These are phyloP conservation scores for Houttuynia cordata DNA, from an alignment of 164 flowering plant species.

Conservation along the genomic window DNA sequence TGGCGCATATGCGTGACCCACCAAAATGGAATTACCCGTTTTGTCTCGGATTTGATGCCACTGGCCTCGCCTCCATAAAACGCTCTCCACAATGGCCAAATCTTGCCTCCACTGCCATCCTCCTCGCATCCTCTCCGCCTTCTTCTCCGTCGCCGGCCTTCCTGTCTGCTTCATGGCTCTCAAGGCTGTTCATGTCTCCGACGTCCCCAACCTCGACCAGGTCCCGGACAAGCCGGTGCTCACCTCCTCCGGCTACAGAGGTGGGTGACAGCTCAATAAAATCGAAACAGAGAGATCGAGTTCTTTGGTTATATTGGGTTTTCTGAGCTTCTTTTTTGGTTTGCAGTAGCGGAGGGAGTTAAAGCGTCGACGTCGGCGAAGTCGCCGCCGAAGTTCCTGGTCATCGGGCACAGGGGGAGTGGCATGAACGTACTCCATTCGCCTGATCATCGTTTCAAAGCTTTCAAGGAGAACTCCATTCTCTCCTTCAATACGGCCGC, in stretches of 20 bases:
- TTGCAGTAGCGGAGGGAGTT: slow-evolving; percentile 15
- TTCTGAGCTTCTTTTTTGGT: too few species aligned
- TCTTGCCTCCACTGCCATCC: too few species aligned
- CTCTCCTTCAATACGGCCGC: slow-evolving; percentile 63
- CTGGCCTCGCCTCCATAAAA: too few species aligned
- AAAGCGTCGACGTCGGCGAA: slow-evolving; percentile 7
- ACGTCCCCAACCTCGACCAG: slow-evolving; percentile 50
- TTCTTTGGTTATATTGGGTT: too few species aligned
- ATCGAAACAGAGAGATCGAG: too few species aligned
- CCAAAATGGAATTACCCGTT: too few species aligned
- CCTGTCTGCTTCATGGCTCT: slow-evolving; percentile 26
- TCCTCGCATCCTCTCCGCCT: too few species aligned
- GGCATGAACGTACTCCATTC: slow-evolving; percentile 77
- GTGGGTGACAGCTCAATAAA: slow-evolving; percentile 9
- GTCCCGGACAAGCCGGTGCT: slow-evolving; percentile 25
- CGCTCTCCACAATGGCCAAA: too few species aligned
- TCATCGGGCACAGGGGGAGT: slow-evolving; percentile 78
- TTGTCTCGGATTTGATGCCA: too few species aligned
- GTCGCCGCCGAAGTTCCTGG: slow-evolving; percentile 32
- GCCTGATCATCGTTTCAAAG: slow-evolving; percentile 46
- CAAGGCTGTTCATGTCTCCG: slow-evolving; percentile 62
- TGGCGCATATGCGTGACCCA: too few species aligned
- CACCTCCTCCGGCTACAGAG: slow-evolving; percentile 16
- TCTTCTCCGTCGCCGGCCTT: too few species aligned
- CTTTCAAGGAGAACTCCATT: slow-evolving; percentile 65